These are phyloP conservation scores for Colletotrichum eleusines DNA, from an alignment of 2,329 filamentous ascomycete genomes.

Conservation along the genomic window DNA sequence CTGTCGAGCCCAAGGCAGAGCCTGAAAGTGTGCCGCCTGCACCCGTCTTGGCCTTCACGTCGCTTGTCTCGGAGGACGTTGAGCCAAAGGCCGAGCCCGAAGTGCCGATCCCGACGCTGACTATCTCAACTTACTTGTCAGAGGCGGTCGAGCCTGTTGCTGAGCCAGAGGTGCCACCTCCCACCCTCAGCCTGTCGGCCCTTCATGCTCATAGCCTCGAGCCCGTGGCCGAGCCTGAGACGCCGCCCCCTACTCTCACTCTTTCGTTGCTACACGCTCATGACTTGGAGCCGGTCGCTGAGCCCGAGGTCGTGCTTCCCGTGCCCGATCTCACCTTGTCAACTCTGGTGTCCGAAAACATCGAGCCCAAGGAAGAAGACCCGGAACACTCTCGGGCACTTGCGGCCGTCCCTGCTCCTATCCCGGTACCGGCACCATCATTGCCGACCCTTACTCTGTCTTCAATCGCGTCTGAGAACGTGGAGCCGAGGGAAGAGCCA, in stretches of 20 bases:
- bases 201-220: slow-evolving; percentile 47
- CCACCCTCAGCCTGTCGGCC: slow-evolving; percentile 44
- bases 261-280: slow-evolving; percentile 46
- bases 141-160: slow-evolving; percentile 49
- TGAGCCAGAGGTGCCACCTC: slow-evolving; percentile 46
- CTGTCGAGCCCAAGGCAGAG: slow-evolving; percentile 51
- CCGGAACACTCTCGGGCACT: slow-evolving; percentile 42
- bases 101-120: slow-evolving; percentile 47
- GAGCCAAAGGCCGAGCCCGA: slow-evolving; percentile 49
- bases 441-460: slow-evolving; percentile 49
- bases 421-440: slow-evolving; percentile 30
- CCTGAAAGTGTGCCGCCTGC: slow-evolving; percentile 41
- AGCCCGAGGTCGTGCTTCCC: slow-evolving; percentile 48
- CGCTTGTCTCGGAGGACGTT: slow-evolving; percentile 58
- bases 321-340: slow-evolving; percentile 48
- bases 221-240: slow-evolving; percentile 45
- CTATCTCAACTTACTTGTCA: slow-evolving; percentile 53
- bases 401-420: slow-evolving; percentile 39
- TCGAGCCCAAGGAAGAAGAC: slow-evolving; percentile 52
- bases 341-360: slow-evolving; percentile 47
- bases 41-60: slow-evolving; percentile 52
- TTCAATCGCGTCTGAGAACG: slow-evolving; percentile 48
- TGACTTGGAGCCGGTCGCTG: slow-evolving; percentile 46
- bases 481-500: slow-evolving; percentile 51
- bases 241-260: slow-evolving; percentile 39